Conservation (phyloP, 2,329 filamentous ascomycete species). For the Alternaria brassicae region DNA sequence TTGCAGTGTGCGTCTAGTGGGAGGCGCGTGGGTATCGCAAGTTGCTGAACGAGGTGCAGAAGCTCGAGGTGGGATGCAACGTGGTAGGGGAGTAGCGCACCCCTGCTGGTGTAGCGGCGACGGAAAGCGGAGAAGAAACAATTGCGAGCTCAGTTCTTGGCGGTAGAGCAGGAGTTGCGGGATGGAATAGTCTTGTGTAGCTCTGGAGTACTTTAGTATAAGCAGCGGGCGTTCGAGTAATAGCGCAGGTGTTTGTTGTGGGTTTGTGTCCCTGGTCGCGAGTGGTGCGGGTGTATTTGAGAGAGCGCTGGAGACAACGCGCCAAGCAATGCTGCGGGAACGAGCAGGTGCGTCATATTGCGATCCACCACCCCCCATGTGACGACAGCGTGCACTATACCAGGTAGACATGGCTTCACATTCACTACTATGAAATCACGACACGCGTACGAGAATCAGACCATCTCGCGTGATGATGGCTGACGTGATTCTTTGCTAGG, state of each 20-base stretch:
- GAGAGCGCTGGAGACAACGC: constrained; percentile 10
- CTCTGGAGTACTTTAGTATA: constrained; percentile 2
- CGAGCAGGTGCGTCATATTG: constrained; percentile 23
- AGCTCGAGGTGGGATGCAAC: constrained; percentile 36
- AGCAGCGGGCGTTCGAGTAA: constrained; percentile 19
- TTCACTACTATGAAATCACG: neutral
- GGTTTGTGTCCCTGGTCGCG: constrained; percentile 26
- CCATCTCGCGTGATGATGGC: constrained; percentile 2
- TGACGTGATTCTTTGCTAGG: constrained; percentile 5
- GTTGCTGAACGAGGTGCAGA: constrained; percentile 14
- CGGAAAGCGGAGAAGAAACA: constrained; percentile 39
- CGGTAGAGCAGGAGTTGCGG: constrained; percentile 15
- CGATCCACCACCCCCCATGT: constrained; percentile 13
- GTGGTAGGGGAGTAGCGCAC: constrained; percentile 32
- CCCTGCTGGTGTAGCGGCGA: constrained; percentile 35
- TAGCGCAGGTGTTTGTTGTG: constrained; percentile 31
- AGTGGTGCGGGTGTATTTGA: constrained; percentile 15
- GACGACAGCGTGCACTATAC: constrained; percentile 2
- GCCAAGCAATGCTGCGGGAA: constrained; percentile 11
- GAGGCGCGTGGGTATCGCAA: constrained; percentile 11
- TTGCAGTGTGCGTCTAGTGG: neutral
- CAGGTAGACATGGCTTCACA: neutral
- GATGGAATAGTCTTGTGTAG: constrained; percentile 7
- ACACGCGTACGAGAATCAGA: neutral
- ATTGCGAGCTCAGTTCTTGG: constrained; percentile 13